These are phyloP conservation scores for Domatiomyces catenatus DNA, from an alignment of 2,329 filamentous ascomycete genomes.

Conservation along the genomic window DNA sequence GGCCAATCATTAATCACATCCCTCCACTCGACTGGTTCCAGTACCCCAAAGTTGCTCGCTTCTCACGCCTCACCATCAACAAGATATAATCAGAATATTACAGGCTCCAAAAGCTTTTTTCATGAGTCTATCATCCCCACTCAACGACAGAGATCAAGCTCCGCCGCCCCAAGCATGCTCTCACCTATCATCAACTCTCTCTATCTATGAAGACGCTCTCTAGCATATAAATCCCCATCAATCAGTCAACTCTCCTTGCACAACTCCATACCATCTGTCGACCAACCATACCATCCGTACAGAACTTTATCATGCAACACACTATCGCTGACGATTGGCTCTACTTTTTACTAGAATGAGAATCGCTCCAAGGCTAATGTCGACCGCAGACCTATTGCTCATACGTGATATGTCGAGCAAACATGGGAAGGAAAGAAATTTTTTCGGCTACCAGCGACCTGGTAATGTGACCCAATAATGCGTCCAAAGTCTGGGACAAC, in stretches of 20 bases:
- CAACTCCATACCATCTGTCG: neutral
- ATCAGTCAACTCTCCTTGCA: neutral
- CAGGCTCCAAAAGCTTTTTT: neutral
- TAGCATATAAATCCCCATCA: neutral
- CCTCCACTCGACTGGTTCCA: no score
- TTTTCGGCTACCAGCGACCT: neutral
- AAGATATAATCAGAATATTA: neutral
- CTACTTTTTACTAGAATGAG: neutral
- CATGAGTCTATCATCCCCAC: neutral
- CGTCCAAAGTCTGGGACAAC: neutral
- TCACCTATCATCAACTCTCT: neutral
- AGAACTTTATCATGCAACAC: neutral
- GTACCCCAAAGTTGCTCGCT: no score
- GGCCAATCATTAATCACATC: neutral
- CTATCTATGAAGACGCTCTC: neutral
- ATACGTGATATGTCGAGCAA: neutral
- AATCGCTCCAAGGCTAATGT: neutral
- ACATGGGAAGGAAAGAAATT: neutral
- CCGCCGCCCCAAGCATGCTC: neutral
- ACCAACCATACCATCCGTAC: neutral
- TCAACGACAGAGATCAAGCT: neutral
- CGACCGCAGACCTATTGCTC: neutral
- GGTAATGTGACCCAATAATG: neutral
- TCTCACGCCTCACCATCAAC: neutral
- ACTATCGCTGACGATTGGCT: neutral